Evolutionary conservation across 2,329 filamentous ascomycete species (phyloP).

Genomic region (Aspergillus tubingensis): DNA sequence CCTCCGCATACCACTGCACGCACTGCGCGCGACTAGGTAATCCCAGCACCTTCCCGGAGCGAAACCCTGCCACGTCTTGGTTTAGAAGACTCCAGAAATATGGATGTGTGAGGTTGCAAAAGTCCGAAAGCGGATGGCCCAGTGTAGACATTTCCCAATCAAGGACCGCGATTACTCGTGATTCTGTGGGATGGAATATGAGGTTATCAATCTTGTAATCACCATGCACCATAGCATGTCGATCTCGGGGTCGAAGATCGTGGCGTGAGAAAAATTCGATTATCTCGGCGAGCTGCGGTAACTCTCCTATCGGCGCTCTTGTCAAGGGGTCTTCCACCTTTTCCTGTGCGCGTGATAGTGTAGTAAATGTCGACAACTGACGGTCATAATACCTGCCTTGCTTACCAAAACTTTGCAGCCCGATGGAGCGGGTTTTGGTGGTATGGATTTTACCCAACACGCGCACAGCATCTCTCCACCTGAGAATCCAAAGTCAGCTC

Average conservation of each 20-base stretch:
- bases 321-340: not conserved
- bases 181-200: slow-evolving; percentile 8
- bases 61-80: not conserved
- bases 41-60: too few relatives aligned
- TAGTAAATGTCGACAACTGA: not conserved
- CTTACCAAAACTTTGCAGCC: too few relatives aligned
- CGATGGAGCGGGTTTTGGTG: fast-evolving
- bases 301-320: not conserved
- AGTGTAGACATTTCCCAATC: slow-evolving; percentile 12
- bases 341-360: not conserved
- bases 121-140: slow-evolving; percentile 6
- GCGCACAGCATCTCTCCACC: too few relatives aligned
- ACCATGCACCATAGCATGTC: slow-evolving; percentile 4
- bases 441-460: too few relatives aligned
- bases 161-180: slow-evolving; percentile 1
- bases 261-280: not conserved
- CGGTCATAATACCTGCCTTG: not conserved
- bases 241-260: not conserved
- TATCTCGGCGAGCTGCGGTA: not conserved
- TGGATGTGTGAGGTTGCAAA: not conserved
- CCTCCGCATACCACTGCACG: not conserved
- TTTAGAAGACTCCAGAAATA: not conserved
- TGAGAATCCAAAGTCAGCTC: too few relatives aligned
- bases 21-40: not conserved
- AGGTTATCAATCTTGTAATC: slow-evolving; percentile 13